Conservation (phyloP, 306 rosid species). For the Dicorynia guianensis region DNA sequence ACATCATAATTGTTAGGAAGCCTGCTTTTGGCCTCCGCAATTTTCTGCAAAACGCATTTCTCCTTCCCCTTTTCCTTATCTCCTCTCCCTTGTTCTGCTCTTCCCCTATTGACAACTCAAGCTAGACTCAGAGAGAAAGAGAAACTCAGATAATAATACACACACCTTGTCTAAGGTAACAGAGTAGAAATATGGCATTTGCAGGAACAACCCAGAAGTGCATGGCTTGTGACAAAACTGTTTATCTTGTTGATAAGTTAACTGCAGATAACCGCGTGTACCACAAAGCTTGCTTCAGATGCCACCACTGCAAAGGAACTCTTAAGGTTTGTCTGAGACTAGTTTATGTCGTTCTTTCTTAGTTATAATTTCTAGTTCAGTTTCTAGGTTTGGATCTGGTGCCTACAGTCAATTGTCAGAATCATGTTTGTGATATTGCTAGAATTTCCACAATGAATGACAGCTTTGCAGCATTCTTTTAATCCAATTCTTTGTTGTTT, state of each 20-base stretch:
- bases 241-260: constrained; percentile 91
- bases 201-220: constrained; percentile 99
- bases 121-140: constrained; percentile 14
- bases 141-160: not conserved
- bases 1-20: constrained; percentile 55
- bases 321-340: constrained; percentile 69
- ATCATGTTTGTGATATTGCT: constrained; percentile 5
- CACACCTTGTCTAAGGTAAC: constrained; percentile 16
- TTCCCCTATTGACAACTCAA: constrained; percentile 28
- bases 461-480: not conserved
- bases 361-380: constrained; percentile 19
- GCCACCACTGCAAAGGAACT: constrained; percentile 99
- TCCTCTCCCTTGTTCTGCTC: constrained; percentile 34
- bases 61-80: constrained; percentile 45
- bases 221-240: constrained; percentile 98
- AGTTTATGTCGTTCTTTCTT: not conserved
- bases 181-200: constrained; percentile 74
- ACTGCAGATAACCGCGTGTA: constrained; percentile 91
- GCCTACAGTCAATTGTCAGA: constrained; percentile 18
- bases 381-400: constrained; percentile 46
- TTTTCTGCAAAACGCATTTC: constrained; percentile 47
- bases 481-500: not conserved
- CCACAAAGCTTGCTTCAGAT: constrained; percentile 98
- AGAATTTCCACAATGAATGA: constrained; percentile 8
- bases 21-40: constrained; percentile 61